Evolutionary conservation across 805 yeast genomes (phyloP).

Genomic region (Ogataea pilisensis): DNA sequence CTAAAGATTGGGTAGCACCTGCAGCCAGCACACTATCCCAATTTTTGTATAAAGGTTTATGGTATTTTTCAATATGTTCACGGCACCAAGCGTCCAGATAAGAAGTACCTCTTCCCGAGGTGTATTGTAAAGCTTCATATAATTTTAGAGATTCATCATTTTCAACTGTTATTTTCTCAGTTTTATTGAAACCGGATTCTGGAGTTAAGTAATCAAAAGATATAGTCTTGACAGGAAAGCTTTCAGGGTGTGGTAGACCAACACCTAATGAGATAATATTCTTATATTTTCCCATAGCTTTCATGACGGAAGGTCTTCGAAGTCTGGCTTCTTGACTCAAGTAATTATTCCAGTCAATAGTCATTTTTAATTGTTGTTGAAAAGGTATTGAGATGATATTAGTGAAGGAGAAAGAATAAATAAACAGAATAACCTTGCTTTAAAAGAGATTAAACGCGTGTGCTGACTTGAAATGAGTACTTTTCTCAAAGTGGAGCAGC

Average conservation of each 20-base stretch:
- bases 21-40: constrained; percentile 72
- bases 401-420: background rate
- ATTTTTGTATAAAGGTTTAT: constrained; percentile 43
- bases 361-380: constrained; percentile 11
- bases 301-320: constrained; percentile 28
- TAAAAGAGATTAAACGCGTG: too few species aligned
- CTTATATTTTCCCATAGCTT: constrained; percentile 14
- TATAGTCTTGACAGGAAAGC: constrained; percentile 42
- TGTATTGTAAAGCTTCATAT: constrained; percentile 49
- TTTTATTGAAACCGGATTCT: constrained; percentile 39
- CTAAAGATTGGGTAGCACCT: constrained; percentile 93
- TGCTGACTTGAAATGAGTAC: too few species aligned
- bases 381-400: background rate
- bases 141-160: constrained; percentile 27
- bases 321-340: constrained; percentile 26
- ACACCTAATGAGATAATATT: constrained; percentile 49
- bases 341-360: constrained; percentile 25
- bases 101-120: constrained; percentile 44
- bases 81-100: constrained; percentile 38
- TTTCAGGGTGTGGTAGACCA: constrained; percentile 51
- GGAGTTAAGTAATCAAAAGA: constrained; percentile 33
- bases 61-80: constrained; percentile 40
- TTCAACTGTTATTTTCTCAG: constrained; percentile 32
- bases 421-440: too few species aligned
- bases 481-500: too few species aligned